Percentiles rank a stretch among this genome's conserved stretches.
Evolutionary conservation across 345 rosid genomes (phyloP).

Genomic region (Salix exigua): DNA sequence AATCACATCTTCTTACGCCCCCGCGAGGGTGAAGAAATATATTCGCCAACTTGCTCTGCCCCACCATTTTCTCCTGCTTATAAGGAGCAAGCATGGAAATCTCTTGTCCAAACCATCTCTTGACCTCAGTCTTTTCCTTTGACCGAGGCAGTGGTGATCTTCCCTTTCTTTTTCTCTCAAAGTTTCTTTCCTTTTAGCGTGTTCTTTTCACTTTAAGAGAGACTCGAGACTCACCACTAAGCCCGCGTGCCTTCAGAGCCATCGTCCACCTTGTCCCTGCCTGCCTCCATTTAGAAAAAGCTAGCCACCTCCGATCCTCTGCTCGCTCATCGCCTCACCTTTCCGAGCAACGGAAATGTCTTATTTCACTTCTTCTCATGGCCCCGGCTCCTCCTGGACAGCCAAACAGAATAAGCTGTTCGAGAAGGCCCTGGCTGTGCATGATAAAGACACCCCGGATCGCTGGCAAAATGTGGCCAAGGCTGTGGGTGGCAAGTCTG

Average conservation of each 20-base stretch:
- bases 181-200: slow-evolving; percentile 8
- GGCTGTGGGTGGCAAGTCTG: slow-evolving; percentile 74
- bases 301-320: too few species aligned
- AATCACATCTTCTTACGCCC: slow-evolving; percentile 31
- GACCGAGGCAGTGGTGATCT: slow-evolving; percentile 15
- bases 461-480: slow-evolving; percentile 90
- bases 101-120: slow-evolving; percentile 37
- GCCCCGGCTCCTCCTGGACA: slow-evolving; percentile 62
- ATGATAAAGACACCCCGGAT: slow-evolving; percentile 82
- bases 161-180: not conserved
- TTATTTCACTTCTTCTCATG: slow-evolving; percentile 38
- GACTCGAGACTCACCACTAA: not conserved
- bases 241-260: not conserved
- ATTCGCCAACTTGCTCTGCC: slow-evolving; percentile 47
- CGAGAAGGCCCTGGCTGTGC: slow-evolving; percentile 78
- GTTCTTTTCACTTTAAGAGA: slow-evolving; percentile 5
- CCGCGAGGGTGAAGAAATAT: not conserved
- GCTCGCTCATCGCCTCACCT: not conserved
- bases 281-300: not conserved
- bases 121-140: slow-evolving; percentile 39
- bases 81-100: slow-evolving; percentile 36
- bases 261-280: not conserved
- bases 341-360: not conserved
- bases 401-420: slow-evolving; percentile 70
- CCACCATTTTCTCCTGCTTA: slow-evolving; percentile 32